Percentiles rank a stretch among this genome's conserved stretches.
phyloP scores from a whole-genome alignment of 2,329 filamentous ascomycete species.

The Chaetomiaceae sp. region DNA sequence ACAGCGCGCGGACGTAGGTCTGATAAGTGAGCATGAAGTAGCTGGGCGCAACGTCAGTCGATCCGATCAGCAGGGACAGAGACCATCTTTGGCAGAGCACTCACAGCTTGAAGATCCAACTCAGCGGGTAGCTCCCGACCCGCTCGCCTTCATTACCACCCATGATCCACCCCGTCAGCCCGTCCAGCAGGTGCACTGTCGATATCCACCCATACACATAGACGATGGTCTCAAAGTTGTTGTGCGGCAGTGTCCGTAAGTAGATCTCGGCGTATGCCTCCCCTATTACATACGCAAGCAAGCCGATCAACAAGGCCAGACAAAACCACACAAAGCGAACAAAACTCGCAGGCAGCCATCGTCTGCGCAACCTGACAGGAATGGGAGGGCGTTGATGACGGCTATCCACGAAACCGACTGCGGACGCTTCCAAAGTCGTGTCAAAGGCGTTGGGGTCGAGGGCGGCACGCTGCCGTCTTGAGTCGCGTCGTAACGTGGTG shows the following conservation, averaged over 20 bases:
- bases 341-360: conserved; percentile 62
- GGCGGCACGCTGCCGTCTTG: conserved; percentile 36
- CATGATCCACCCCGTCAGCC: conserved; percentile 61
- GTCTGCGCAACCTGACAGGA: conserved; percentile 41
- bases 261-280: conserved; percentile 67
- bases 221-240: conserved; percentile 60
- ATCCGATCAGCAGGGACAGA: conserved; percentile 10
- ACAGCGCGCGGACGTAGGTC: conserved; percentile 64
- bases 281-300: conserved; percentile 62
- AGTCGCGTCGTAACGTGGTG: conserved; percentile 40
- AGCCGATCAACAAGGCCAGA: conserved; percentile 55
- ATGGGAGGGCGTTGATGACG: conserved; percentile 25
- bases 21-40: conserved; percentile 68
- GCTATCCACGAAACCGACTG: conserved; percentile 21
- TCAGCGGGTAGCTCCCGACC: conserved; percentile 65
- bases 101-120: conserved; percentile 66
- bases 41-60: conserved; percentile 30
- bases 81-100: conserved; percentile 25
- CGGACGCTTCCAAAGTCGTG: conserved; percentile 29
- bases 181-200: conserved; percentile 61
- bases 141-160: conserved; percentile 61
- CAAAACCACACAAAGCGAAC: conserved; percentile 68
- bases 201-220: conserved; percentile 68
- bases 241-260: conserved; percentile 60
- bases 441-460: conserved; percentile 36